These are phyloP conservation scores for Mycena epipterygia DNA, from an alignment of 768 basidiomycete species.

Conservation along the genomic window DNA sequence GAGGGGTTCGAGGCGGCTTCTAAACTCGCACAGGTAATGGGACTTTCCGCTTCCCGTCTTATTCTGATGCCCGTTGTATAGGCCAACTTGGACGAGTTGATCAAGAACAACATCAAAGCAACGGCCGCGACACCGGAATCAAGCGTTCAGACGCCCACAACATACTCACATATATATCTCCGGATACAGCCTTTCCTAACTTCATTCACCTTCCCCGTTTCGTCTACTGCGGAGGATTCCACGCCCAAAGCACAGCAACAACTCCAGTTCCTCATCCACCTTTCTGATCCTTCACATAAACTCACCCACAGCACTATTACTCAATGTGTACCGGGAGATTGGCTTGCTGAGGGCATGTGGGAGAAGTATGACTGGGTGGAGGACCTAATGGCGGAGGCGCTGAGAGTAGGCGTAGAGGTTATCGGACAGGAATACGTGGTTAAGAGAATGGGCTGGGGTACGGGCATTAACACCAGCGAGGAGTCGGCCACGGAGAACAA, in stretches of 20 bases:
- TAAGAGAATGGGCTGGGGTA: slow-evolving; percentile 86
- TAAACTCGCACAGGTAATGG: slow-evolving; percentile 83
- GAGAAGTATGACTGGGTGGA: slow-evolving; percentile 97
- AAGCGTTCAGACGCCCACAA: slow-evolving; percentile 65
- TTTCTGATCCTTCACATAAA: slow-evolving; percentile 85
- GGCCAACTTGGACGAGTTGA: slow-evolving; percentile 84
- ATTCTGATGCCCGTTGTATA: slow-evolving; percentile 43
- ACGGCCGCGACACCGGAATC: slow-evolving; percentile 49
- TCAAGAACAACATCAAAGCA: slow-evolving; percentile 69
- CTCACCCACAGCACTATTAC: slow-evolving; percentile 84
- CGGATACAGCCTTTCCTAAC: slow-evolving; percentile 91
- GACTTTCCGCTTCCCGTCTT: slow-evolving; percentile 20
- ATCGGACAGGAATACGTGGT: slow-evolving; percentile 94
- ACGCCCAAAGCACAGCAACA: slow-evolving; percentile 57
- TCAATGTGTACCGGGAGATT: slow-evolving; percentile 85
- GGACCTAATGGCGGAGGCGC: slow-evolving; percentile 89
- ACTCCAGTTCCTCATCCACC: slow-evolving; percentile 79
- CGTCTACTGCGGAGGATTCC: slow-evolving; percentile 43
- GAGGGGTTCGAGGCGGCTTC: slow-evolving; percentile 88
- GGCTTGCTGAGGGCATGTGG: slow-evolving; percentile 83
- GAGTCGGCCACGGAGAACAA: slow-evolving; percentile 27
- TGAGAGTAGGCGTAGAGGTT: slow-evolving; percentile 89
- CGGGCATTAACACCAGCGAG: slow-evolving; percentile 44
- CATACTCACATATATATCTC: slow-evolving; percentile 92
- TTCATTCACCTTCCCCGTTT: slow-evolving; percentile 59